Conservation (phyloP, 805 yeast genomes). For the Nakazawaea wyomingensis region DNA sequence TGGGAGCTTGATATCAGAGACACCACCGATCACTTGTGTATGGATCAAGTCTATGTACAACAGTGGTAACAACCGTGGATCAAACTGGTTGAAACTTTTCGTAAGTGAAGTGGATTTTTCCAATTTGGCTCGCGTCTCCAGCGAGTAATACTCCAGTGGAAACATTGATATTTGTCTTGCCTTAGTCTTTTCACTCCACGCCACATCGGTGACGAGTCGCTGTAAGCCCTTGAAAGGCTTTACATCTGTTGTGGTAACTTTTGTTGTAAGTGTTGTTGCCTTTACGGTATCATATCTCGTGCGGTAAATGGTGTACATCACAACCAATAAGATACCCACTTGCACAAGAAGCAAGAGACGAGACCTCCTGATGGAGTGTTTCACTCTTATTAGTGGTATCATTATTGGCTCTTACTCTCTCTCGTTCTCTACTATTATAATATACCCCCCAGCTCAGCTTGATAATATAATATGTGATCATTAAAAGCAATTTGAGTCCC, state of each 20-base stretch:
- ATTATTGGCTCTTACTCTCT: neutral
- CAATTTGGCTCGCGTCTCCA: neutral
- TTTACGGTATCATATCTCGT: too few species aligned
- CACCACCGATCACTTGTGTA: neutral
- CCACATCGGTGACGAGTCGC: neutral
- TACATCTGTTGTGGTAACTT: too few species aligned
- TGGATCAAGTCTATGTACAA: conserved; percentile 5
- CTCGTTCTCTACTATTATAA: neutral
- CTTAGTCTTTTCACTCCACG: neutral
- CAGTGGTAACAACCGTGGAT: conserved; percentile 8
- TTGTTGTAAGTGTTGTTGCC: too few species aligned
- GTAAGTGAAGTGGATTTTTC: neutral
- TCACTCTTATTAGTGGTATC: neutral
- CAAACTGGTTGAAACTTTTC: conserved; percentile 4
- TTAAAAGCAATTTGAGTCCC: too few species aligned
- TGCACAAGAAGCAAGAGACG: neutral
- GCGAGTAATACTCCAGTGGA: conserved; percentile 3
- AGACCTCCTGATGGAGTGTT: neutral
- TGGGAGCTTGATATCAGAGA: conserved; percentile 1
- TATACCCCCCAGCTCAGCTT: too few species aligned
- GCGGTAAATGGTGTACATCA: neutral
- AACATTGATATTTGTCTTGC: neutral
- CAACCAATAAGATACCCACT: neutral
- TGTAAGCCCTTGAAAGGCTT: neutral
- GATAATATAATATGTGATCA: too few species aligned